Percentiles rank a stretch among this genome's conserved stretches.
Evolutionary conservation across 371 early-diverging fungal species (phyloP).

Genomic region (Mortierella sp.): DNA sequence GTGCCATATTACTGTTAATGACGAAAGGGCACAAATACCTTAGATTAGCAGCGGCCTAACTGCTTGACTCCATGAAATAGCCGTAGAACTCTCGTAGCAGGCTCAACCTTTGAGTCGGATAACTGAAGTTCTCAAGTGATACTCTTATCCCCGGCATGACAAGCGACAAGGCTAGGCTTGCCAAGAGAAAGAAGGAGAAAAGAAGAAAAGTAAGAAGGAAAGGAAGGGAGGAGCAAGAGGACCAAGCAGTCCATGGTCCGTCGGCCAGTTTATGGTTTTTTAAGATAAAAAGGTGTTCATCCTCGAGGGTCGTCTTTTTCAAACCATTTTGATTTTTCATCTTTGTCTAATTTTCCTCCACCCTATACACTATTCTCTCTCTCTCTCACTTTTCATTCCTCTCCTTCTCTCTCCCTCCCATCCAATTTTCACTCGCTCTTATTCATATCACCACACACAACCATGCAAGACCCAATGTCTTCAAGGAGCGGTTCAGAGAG

Average conservation of each 20-base stretch:
- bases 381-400: background rate
- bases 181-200: background rate
- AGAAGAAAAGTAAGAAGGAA: background rate
- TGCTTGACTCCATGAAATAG: too few species aligned
- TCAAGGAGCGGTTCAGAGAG: conserved; percentile 40
- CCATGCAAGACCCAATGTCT: conserved; percentile 44
- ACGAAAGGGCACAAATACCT: too few species aligned
- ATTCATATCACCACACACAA: background rate
- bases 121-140: too few species aligned
- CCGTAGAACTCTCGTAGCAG: too few species aligned
- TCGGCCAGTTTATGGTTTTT: background rate
- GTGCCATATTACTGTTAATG: too few species aligned
- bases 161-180: too few species aligned
- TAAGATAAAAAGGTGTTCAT: background rate
- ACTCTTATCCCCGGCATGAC: too few species aligned
- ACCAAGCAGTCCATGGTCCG: background rate
- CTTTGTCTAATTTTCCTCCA: background rate
- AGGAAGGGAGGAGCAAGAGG: background rate
- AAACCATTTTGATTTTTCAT: background rate
- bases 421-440: background rate
- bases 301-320: background rate
- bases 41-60: too few species aligned
- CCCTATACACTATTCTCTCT: background rate
- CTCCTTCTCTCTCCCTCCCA: background rate
- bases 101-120: too few species aligned